Evolutionary conservation across 148 eudicot species (phyloP).

Genomic region (Cornus florida): DNA sequence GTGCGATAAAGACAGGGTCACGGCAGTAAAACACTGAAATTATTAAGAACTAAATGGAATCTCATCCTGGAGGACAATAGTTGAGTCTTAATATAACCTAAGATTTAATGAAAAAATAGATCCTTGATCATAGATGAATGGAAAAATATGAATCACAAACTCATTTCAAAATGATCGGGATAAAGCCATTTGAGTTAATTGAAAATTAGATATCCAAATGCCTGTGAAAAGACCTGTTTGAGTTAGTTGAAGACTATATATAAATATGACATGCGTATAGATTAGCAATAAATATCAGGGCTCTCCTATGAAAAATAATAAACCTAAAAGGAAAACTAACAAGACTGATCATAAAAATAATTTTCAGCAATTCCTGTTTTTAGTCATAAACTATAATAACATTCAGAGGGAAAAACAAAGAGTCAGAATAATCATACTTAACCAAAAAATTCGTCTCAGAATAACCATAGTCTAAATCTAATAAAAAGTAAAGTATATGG

Average conservation of each 20-base stretch:
- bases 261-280: background rate
- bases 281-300: background rate
- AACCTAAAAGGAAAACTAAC: background rate
- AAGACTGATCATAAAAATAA: background rate
- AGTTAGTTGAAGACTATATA: background rate
- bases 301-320: background rate
- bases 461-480: no score
- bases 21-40: background rate
- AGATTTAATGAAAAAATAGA: background rate
- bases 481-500: background rate
- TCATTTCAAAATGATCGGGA: background rate
- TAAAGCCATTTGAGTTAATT: background rate
- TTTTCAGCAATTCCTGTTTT: background rate
- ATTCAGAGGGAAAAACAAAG: no score
- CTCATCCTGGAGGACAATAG: no score
- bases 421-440: no score
- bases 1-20: background rate
- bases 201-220: background rate
- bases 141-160: background rate
- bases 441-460: no score
- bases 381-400: background rate
- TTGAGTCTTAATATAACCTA: background rate
- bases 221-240: background rate
- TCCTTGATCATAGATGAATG: background rate
- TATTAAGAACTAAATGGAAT: no score